Percentiles rank a stretch among this genome's conserved stretches.
These are phyloP conservation scores for Gyrodon lividus DNA, from an alignment of 768 basidiomycete species.

Conservation along the genomic window DNA sequence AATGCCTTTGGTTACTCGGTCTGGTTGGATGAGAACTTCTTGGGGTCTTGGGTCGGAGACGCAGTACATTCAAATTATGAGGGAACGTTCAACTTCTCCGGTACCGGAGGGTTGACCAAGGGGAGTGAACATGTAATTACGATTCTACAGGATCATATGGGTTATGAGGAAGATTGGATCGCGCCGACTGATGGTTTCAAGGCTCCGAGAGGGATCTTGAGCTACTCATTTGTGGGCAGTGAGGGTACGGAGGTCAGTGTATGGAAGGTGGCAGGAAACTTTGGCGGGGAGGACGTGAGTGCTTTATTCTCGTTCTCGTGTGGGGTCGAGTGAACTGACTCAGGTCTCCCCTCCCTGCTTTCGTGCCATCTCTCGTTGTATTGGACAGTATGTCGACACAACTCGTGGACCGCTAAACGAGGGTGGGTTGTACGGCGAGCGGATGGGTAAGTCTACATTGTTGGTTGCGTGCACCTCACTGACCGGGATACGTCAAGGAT, in stretches of 20 bases:
- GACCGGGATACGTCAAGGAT: constrained; percentile 31
- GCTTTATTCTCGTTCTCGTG: not conserved
- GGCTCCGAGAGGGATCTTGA: constrained; percentile 46
- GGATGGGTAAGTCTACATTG: constrained; percentile 38
- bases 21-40: constrained; percentile 47
- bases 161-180: constrained; percentile 45
- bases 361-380: not conserved
- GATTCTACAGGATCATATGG: constrained; percentile 56
- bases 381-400: constrained; percentile 43
- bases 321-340: not conserved
- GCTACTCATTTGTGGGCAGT: constrained; percentile 45
- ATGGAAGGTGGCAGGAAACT: constrained; percentile 54
- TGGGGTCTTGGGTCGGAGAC: constrained; percentile 40
- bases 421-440: constrained; percentile 56
- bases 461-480: not conserved
- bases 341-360: not conserved
- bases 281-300: constrained; percentile 46
- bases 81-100: constrained; percentile 15
- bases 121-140: constrained; percentile 45
- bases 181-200: constrained; percentile 48
- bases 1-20: constrained; percentile 48
- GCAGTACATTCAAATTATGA: constrained; percentile 12
- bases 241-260: constrained; percentile 33
- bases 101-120: not conserved
- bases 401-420: constrained; percentile 58